Percentiles rank a stretch among this genome's conserved stretches.
phyloP scores from a whole-genome alignment of 75 land plant genomes.

The Isoetes taiwanensis region DNA sequence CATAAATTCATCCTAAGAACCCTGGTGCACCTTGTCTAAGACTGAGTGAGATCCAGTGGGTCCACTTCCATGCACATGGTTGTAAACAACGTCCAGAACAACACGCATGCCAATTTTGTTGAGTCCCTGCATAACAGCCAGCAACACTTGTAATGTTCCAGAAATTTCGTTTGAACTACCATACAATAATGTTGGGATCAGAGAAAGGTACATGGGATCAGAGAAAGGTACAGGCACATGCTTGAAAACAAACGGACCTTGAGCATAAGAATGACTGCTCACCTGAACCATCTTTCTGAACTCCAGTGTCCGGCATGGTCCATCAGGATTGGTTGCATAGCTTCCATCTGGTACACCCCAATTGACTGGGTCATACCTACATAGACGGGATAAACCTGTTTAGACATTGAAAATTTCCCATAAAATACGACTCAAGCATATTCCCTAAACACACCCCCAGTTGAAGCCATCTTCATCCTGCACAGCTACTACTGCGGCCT shows the following conservation, averaged over 20 bases:
- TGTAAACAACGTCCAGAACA: slow-evolving; percentile 90
- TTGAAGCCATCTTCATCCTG: slow-evolving; percentile 81
- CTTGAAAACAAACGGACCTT: too few relatives aligned
- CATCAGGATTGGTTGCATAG: slow-evolving; percentile 74
- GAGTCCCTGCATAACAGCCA: slow-evolving; percentile 38
- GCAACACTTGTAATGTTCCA: too few relatives aligned
- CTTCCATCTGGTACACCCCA: slow-evolving; percentile 99
- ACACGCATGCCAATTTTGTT: slow-evolving; percentile 76
- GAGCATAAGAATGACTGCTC: background rate
- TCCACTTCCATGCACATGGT: slow-evolving; percentile 82
- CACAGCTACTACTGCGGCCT: slow-evolving; percentile 52
- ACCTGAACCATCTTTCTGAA: slow-evolving; percentile 92
- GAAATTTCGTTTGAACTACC: too few relatives aligned
- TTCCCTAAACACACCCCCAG: slow-evolving; percentile 58
- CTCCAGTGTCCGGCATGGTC: slow-evolving; percentile 60
- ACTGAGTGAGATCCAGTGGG: slow-evolving; percentile 56
- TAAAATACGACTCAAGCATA: background rate
- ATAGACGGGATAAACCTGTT: too few relatives aligned
- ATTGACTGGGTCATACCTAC: slow-evolving; percentile 78
- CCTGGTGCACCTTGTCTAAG: slow-evolving; percentile 97
- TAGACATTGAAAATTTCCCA: background rate
- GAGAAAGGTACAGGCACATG: too few relatives aligned
- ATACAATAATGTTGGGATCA: too few relatives aligned
- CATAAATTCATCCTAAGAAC: too few relatives aligned
- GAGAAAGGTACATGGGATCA: too few relatives aligned